A percentile compares a stretch with the other conserved stretches of the same genome.
Evolutionary conservation across 805 yeast genomes (phyloP).

Genomic region (Candida caryicola): DNA sequence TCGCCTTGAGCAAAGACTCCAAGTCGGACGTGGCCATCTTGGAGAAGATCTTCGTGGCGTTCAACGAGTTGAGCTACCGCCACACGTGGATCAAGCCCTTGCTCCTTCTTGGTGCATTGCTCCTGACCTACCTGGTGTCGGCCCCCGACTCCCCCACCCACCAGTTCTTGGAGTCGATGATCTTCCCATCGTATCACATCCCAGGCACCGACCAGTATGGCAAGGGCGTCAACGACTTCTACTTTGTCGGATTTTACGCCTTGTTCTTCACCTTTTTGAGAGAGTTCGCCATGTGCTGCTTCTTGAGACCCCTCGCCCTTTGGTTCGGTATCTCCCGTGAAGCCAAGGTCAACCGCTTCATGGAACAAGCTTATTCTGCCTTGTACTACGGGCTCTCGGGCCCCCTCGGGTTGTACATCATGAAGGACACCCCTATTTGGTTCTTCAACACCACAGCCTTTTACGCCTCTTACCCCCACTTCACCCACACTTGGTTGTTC

Average conservation of each 20-base stretch:
- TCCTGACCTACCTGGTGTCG: constrained; percentile 49
- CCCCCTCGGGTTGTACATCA: constrained; percentile 85
- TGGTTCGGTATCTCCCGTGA: constrained; percentile 48
- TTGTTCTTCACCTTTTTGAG: constrained; percentile 85
- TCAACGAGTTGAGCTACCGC: constrained; percentile 55
- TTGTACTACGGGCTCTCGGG: constrained; percentile 78
- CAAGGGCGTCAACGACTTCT: constrained; percentile 81
- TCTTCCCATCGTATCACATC: constrained; percentile 62
- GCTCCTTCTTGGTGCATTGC: constrained; percentile 42
- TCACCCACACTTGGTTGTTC: constrained; percentile 62
- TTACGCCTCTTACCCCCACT: constrained; percentile 81
- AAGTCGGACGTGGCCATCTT: constrained; percentile 50
- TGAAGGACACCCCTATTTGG: constrained; percentile 83
- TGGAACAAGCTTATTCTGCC: constrained; percentile 89
- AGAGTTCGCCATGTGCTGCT: constrained; percentile 83
- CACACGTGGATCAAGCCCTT: constrained; percentile 75
- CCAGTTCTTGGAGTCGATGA: constrained; percentile 55
- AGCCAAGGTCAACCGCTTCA: constrained; percentile 70
- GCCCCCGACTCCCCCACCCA: constrained; percentile 59
- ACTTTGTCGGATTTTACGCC: constrained; percentile 76
- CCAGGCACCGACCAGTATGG: constrained; percentile 70
- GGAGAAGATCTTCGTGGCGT: constrained; percentile 54
- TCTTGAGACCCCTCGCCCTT: constrained; percentile 70
- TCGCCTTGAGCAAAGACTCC: constrained; percentile 25
- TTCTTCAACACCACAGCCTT: constrained; percentile 80